Conservation (phyloP, 2,329 filamentous ascomycete species). For the Colletotrichum tamarilloi region DNA sequence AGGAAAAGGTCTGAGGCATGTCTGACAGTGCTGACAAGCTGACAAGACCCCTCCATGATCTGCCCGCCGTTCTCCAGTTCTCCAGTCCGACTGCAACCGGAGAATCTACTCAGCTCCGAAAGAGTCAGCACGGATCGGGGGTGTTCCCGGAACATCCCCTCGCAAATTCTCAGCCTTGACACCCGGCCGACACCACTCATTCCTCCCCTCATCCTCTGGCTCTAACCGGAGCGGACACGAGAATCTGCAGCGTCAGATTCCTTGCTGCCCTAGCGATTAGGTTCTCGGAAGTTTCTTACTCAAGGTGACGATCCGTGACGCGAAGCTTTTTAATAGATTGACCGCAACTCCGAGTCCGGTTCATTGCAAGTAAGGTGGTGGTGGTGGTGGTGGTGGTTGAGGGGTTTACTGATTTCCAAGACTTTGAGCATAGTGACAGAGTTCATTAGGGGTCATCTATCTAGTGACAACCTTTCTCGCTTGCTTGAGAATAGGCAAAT, state of each 20-base stretch:
- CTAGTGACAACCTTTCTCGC: slow-evolving; percentile 30
- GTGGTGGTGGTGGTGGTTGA: no score
- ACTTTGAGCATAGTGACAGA: background rate
- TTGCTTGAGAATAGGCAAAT: slow-evolving; percentile 9
- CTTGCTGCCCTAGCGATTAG: background rate
- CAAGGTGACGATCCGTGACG: no score
- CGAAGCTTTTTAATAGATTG: background rate
- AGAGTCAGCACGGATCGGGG: slow-evolving; percentile 9
- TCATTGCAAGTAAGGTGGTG: background rate
- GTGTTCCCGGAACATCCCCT: background rate
- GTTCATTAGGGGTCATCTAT: slow-evolving; percentile 23
- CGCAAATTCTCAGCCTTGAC: background rate
- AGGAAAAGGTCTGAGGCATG: no score
- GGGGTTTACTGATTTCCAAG: background rate
- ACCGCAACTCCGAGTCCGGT: background rate
- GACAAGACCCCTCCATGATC: background rate
- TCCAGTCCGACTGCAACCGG: slow-evolving; percentile 17
- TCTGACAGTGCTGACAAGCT: background rate
- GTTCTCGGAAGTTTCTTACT: background rate
- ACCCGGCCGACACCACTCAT: slow-evolving; percentile 12
- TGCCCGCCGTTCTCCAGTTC: slow-evolving; percentile 3
- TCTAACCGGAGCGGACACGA: background rate
- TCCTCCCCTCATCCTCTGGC: background rate
- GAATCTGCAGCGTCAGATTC: background rate
- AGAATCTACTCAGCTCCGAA: background rate